Evolutionary conservation across 2,329 filamentous ascomycete genomes (phyloP).

Genomic region (Cephalotrichum gorgonifer): DNA sequence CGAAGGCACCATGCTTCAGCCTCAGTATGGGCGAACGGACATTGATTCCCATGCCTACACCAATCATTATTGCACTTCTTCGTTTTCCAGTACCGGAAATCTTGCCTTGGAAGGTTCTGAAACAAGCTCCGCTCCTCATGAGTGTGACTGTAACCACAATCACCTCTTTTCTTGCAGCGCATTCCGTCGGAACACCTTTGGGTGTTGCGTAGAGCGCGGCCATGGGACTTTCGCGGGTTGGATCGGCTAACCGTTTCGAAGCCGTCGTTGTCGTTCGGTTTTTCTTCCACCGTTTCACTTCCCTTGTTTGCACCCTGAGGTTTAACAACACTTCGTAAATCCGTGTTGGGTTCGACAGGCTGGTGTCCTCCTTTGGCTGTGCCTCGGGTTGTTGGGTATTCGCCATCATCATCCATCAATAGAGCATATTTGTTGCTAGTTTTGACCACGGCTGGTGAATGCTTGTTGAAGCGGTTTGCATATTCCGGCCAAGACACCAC

Average conservation of each 20-base stretch:
- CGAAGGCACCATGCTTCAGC: slow-evolving; percentile 6
- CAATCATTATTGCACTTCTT: background rate
- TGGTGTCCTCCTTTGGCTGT: no score
- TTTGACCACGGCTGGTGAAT: background rate
- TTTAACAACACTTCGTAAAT: background rate
- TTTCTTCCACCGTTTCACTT: background rate
- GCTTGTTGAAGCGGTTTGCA: background rate
- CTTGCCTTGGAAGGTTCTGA: background rate
- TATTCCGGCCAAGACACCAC: slow-evolving; percentile 8
- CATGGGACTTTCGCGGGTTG: slow-evolving; percentile 1
- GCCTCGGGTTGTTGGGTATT: background rate
- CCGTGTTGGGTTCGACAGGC: background rate
- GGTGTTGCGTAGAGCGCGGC: background rate
- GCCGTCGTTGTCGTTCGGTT: background rate
- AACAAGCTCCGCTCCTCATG: slow-evolving; percentile 5
- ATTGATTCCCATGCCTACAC: slow-evolving; percentile 1
- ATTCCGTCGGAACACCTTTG: slow-evolving; percentile 5
- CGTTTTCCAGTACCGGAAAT: slow-evolving; percentile 8
- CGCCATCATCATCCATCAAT: background rate
- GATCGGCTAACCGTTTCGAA: slow-evolving; percentile 1
- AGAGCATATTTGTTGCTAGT: slow-evolving; percentile 5
- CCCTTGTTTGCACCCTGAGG: background rate
- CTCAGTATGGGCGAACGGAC: slow-evolving; percentile 5
- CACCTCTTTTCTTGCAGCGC: slow-evolving; percentile 5
- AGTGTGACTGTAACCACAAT: slow-evolving; percentile 5